Evolutionary conservation across 2,329 filamentous ascomycete species (phyloP).

Genomic region (Lasiodiplodia sp.): DNA sequence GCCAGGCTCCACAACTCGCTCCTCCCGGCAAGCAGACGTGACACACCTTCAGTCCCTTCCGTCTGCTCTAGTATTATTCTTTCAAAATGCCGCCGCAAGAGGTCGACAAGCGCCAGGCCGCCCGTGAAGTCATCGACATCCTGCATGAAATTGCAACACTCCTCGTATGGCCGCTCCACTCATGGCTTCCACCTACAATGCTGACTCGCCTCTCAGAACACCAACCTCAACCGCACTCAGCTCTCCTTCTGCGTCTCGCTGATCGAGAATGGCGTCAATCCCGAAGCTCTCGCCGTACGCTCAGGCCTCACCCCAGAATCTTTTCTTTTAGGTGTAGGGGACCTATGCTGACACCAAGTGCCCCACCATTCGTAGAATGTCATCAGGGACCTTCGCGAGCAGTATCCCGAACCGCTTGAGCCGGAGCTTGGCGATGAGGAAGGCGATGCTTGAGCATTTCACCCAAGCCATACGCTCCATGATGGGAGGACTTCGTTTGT

Average conservation of each 20-base stretch:
- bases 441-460: slow-evolving; percentile 7
- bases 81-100: slow-evolving; percentile 39
- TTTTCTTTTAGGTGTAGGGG: background rate
- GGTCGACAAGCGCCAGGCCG: slow-evolving; percentile 74
- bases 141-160: slow-evolving; percentile 87
- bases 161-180: slow-evolving; percentile 66
- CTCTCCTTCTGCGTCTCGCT: slow-evolving; percentile 95
- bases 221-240: slow-evolving; percentile 86
- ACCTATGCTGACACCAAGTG: background rate
- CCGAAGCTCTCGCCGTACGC: slow-evolving; percentile 89
- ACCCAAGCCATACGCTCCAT: background rate
- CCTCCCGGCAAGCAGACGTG: no score
- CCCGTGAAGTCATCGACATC: slow-evolving; percentile 83
- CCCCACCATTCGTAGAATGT: slow-evolving; percentile 47
- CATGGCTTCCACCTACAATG: background rate
- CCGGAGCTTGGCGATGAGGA: slow-evolving; percentile 13
- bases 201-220: slow-evolving; percentile 70
- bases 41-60: background rate
- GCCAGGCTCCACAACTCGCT: background rate
- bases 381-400: slow-evolving; percentile 53
- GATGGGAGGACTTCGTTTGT: background rate
- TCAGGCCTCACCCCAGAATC: slow-evolving; percentile 7
- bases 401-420: slow-evolving; percentile 42
- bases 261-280: slow-evolving; percentile 97
- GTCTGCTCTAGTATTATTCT: background rate